Percentiles rank a stretch among this genome's conserved stretches.
Conservation (phyloP, 169 alveolate species). For the Amoebophrya sp. region DNA sequence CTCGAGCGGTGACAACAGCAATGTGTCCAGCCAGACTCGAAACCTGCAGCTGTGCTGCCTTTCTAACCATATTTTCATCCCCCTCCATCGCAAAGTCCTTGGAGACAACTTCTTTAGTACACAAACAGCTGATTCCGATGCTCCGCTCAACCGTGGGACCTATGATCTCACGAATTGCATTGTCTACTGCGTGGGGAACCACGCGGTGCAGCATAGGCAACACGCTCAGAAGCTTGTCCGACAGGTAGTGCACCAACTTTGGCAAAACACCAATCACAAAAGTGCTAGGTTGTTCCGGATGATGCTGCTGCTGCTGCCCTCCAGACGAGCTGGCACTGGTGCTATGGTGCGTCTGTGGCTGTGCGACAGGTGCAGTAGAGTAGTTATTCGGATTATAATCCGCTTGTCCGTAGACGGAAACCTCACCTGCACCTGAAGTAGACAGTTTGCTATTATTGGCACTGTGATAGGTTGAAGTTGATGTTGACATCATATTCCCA, state of each 20-base stretch:
- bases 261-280: not conserved
- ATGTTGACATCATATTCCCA: too few relatives aligned
- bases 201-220: constrained; percentile 67
- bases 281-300: too few relatives aligned
- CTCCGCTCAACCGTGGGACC: constrained; percentile 68
- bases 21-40: constrained; percentile 86
- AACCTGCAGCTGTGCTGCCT: constrained; percentile 84
- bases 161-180: constrained; percentile 88
- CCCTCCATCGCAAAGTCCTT: constrained; percentile 93
- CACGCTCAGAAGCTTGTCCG: not conserved
- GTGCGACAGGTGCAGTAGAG: too few relatives aligned
- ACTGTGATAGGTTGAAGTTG: too few relatives aligned
- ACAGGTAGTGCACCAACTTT: not conserved
- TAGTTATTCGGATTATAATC: too few relatives aligned
- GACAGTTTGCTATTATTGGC: too few relatives aligned
- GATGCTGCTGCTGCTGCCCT: too few relatives aligned
- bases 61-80: constrained; percentile 75
- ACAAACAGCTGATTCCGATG: constrained; percentile 86
- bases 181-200: constrained; percentile 90
- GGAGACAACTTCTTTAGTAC: constrained; percentile 87
- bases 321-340: too few relatives aligned
- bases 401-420: too few relatives aligned
- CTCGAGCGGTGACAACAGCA: constrained; percentile 89
- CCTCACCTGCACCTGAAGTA: too few relatives aligned
- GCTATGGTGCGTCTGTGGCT: too few relatives aligned